Percentiles rank a stretch among this genome's conserved stretches.
Conservation (phyloP, 345 rosid species). For the Salix purpurea region DNA sequence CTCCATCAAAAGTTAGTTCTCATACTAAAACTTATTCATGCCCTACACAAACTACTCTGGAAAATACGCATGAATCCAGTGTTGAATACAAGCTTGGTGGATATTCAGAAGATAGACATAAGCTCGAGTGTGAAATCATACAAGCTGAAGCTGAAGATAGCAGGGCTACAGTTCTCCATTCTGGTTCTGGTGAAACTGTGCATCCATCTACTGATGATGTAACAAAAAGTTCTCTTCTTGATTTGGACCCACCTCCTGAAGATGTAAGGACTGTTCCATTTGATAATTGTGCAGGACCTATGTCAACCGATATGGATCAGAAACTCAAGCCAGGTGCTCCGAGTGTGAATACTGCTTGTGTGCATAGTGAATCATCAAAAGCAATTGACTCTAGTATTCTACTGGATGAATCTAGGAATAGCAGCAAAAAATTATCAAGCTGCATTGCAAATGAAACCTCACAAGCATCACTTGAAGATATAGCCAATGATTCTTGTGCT, state of each 20-base stretch:
- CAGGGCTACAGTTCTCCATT: not conserved
- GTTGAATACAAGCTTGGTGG: not conserved
- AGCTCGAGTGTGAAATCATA: conserved; percentile 1
- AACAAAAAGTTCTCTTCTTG: not conserved
- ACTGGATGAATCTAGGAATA: conserved; percentile 9
- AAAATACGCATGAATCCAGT: not conserved
- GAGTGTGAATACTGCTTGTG: conserved; percentile 9
- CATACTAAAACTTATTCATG: conserved; percentile 7
- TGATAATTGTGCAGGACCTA: not conserved
- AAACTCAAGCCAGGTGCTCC: conserved; percentile 16
- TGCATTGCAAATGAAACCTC: conserved; percentile 13
- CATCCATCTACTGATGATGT: not conserved
- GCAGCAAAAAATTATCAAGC: conserved; percentile 8
- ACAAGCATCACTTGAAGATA: conserved; percentile 9
- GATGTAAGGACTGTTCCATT: conserved; percentile 8
- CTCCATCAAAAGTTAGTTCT: conserved; percentile 14
- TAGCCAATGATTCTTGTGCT: conserved; percentile 11
- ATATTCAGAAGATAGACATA: not conserved
- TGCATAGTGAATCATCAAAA: conserved; percentile 13
- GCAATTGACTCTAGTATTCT: conserved; percentile 14
- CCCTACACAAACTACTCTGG: not conserved
- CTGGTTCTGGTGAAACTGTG: not conserved
- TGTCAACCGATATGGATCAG: conserved; percentile 4
- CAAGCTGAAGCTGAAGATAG: not conserved
- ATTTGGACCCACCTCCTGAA: conserved; percentile 12